Base-by-base conservation (phyloP, 148 eudicot genomes). In the Tetragonia tetragonoides region DNA sequence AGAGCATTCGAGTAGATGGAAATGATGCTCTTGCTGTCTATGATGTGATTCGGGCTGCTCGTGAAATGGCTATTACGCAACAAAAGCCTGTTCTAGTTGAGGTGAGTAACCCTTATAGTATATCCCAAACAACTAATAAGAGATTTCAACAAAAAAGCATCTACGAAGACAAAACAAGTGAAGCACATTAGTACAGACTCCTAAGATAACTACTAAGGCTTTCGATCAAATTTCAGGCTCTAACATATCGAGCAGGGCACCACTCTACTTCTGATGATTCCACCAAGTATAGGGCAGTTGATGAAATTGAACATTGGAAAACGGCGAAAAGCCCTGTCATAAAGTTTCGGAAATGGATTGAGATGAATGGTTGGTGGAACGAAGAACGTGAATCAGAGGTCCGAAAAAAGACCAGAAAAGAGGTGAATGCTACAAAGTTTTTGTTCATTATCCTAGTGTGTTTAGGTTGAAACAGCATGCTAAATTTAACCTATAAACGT, bases 231-330 rank as follows among this genome's bases (percentile, higher is more conserved):
- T 54, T 66, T 77, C 86, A 94, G 98, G 98, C 98, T 54, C 80
- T 95, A 46, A 91, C 97, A 6, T 91, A 95, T 72, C 81, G 97
- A 85, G 97, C 90, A 59, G 86, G 97, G 9, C 94, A 93, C 82
- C 98, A 93, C 78, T 93, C 97, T 1, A 91, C 98, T 20, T 93
- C 98, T 0, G 98, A 91, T 75, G 97, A 93, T 79, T 93, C 98
- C 7, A 91, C 98, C 66, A 90, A 89, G 85, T 94, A 92, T 60
- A 82, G 93, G 53, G 62, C 87, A n/a, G 73, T 77, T 9, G 80
- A 86, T 49, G 97, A 91, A 80, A 92, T 92, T 12, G 86, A 89
- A 23, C 88, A 88, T 77, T 94, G 98, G 98, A 92, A 74, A 83
- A 82, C 38, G 67, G 75, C 74, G 0, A 79, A 86, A 34, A 80